Evolutionary conservation across 73 alveolate genomes (phyloP).

Genomic region (Paraurostyla sp.): DNA sequence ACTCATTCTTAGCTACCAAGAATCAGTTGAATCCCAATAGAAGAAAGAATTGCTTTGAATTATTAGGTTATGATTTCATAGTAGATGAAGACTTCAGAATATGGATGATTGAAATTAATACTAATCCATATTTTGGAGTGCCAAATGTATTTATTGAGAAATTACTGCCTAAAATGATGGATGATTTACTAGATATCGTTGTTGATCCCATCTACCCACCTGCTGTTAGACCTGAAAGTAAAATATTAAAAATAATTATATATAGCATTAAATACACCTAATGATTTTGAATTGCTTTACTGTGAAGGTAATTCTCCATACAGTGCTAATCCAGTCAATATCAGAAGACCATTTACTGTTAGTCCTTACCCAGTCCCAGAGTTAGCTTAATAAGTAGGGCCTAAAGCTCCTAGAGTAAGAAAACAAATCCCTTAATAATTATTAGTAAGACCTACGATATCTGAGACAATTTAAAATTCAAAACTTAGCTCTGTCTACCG

Average conservation of each 20-base stretch:
- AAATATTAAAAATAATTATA: not conserved
- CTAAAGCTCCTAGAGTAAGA: conserved; percentile 54
- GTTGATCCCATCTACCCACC: conserved; percentile 73
- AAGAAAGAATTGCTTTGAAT: conserved; percentile 88
- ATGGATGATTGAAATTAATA: conserved; percentile 93
- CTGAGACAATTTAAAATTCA: conserved; percentile 15
- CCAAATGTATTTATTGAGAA: conserved; percentile 81
- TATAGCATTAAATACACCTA: conserved; percentile 23
- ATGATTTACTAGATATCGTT: conserved; percentile 84
- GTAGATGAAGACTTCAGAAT: conserved; percentile 93
- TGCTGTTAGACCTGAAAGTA: not conserved
- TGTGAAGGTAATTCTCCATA: conserved; percentile 46
- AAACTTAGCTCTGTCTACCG: conserved; percentile 1
- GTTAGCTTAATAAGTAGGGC: conserved; percentile 35
- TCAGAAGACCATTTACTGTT: conserved; percentile 58
- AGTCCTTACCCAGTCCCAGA: conserved; percentile 59
- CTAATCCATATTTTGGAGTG: conserved; percentile 92
- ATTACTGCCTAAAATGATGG: conserved; percentile 93
- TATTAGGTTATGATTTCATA: conserved; percentile 93
- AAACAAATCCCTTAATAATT: not conserved
- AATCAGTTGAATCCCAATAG: conserved; percentile 75
- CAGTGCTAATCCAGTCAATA: conserved; percentile 48
- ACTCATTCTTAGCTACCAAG: conserved; percentile 82
- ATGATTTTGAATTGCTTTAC: conserved; percentile 68
- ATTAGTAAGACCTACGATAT: conserved; percentile 11